Evolutionary conservation across 176 grass and related monocot genomes (phyloP).

Genomic region (Aegilops tauschii): DNA sequence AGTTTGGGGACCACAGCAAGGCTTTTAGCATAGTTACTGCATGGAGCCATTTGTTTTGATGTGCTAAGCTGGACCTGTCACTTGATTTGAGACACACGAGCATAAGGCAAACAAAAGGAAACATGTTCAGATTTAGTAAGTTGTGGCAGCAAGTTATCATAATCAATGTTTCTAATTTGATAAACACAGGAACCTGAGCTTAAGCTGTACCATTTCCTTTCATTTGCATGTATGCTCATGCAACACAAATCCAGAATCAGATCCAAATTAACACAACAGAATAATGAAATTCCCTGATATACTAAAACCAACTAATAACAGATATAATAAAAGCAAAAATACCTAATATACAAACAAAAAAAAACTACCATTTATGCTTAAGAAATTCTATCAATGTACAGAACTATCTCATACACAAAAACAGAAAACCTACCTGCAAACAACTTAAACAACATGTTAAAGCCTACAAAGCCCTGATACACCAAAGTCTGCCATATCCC

Average conservation of each 20-base stretch:
- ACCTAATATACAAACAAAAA: neutral
- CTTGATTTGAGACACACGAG: neutral
- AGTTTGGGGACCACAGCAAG: neutral
- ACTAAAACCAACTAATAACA: neutral
- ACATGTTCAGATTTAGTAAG: neutral
- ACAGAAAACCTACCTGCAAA: neutral
- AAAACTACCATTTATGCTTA: neutral
- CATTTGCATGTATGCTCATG: neutral
- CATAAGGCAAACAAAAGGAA: neutral
- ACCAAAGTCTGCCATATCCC: no score
- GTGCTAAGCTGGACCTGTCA: neutral
- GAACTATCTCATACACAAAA: neutral
- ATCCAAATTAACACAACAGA: neutral
- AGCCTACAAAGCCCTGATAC: no score
- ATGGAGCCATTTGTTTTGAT: neutral
- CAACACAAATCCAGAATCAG: neutral
- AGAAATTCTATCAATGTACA: neutral
- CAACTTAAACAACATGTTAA: neutral
- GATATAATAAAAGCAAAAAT: neutral
- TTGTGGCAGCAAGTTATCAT: neutral
- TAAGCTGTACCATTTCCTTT: neutral
- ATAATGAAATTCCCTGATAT: neutral
- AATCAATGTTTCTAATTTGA: neutral
- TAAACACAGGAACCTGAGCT: neutral
- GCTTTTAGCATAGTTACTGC: neutral